A percentile compares a stretch with the other conserved stretches of the same genome.
phyloP scores from a whole-genome alignment of 306 rosid genomes.

The Phaseolus lunatus region DNA sequence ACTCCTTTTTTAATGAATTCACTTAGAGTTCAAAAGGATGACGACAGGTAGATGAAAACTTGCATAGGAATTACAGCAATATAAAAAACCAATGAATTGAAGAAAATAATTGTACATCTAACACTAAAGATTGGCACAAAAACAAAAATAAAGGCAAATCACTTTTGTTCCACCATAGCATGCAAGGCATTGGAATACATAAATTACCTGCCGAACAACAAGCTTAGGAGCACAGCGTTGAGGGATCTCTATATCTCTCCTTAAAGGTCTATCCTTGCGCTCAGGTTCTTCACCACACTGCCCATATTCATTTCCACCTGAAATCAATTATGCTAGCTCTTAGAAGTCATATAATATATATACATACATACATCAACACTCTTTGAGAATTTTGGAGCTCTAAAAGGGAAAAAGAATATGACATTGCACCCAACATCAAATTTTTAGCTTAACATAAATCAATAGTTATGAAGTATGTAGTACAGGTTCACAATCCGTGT shows the following conservation, averaged over 20 bases:
- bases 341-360: constrained; percentile 38
- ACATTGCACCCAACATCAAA: constrained; percentile 1
- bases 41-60: background rate
- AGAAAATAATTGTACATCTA: background rate
- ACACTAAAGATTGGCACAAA: background rate
- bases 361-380: background rate
- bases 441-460: background rate
- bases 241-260: constrained; percentile 93
- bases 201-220: constrained; percentile 79
- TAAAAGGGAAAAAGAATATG: background rate
- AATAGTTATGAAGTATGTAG: background rate
- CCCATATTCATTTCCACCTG: constrained; percentile 99
- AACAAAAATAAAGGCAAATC: constrained; percentile 25
- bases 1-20: background rate
- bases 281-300: constrained; percentile 99
- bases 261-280: constrained; percentile 83
- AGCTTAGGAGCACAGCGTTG: constrained; percentile 95
- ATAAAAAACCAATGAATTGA: constrained; percentile 11
- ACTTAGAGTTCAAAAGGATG: background rate
- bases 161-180: constrained; percentile 5
- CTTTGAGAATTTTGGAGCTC: background rate
- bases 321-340: constrained; percentile 42
- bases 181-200: background rate
- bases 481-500: background rate
- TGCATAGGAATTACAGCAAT: background rate